phyloP scores from a whole-genome alignment of 1,284 basidiomycete genomes.

The Clitocybe nebularis region DNA sequence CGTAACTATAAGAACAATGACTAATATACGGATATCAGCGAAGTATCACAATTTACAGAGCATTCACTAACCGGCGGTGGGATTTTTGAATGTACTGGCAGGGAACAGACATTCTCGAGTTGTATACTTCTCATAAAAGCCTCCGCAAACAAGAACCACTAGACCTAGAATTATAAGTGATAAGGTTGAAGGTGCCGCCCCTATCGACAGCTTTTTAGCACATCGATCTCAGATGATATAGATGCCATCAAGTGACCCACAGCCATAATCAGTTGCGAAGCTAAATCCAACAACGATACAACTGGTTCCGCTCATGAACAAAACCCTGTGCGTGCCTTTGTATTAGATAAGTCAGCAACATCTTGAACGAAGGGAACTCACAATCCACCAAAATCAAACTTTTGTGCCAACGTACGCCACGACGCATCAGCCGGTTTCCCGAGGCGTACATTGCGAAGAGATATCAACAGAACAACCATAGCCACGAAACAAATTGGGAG shows the following conservation, averaged over 20 bases:
- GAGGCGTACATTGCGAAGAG: constrained; percentile 55
- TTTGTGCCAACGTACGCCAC: constrained; percentile 48
- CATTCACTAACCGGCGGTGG: constrained; percentile 48
- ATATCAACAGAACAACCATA: constrained; percentile 50
- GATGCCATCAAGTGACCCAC: constrained; percentile 39
- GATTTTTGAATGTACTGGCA: constrained; percentile 51
- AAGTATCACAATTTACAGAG: constrained; percentile 19
- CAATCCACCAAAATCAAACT: constrained; percentile 75
- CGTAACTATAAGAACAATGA: constrained; percentile 58
- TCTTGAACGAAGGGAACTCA: constrained; percentile 45
- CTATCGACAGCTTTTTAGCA: constrained; percentile 30
- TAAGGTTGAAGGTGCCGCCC: constrained; percentile 58
- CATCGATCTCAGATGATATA: constrained; percentile 9
- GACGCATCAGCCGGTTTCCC: constrained; percentile 42
- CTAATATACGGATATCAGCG: constrained; percentile 32
- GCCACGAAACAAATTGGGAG: constrained; percentile 67
- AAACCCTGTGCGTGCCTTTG: too few relatives aligned
- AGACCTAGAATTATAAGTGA: constrained; percentile 54
- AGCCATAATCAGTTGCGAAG: constrained; percentile 62
- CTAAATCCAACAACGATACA: constrained; percentile 74
- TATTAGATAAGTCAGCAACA: too few relatives aligned
- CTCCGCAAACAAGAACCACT: constrained; percentile 50
- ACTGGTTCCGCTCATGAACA: constrained; percentile 74
- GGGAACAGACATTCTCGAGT: constrained; percentile 71
- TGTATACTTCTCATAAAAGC: constrained; percentile 62